phyloP scores from a whole-genome alignment of 2,329 filamentous ascomycete species.

The Aspergillus oerlinghausenensis region DNA sequence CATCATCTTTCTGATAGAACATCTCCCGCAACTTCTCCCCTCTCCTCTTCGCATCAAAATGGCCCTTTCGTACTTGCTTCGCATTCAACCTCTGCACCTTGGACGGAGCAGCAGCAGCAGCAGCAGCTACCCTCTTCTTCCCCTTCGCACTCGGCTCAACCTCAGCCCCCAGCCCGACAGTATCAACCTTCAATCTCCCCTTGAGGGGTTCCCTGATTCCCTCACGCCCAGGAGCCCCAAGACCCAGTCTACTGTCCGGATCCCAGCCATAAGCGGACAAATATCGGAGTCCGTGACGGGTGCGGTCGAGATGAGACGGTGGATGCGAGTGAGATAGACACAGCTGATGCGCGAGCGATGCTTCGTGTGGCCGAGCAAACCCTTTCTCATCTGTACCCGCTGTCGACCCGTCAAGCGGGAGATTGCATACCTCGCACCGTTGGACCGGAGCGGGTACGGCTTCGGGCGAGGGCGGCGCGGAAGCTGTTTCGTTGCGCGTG shows the following conservation, averaged over 20 bases:
- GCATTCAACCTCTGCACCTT: slow-evolving; percentile 57
- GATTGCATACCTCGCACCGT: slow-evolving; percentile 55
- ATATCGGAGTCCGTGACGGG: slow-evolving; percentile 51
- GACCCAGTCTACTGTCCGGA: slow-evolving; percentile 59
- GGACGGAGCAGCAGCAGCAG: slow-evolving; percentile 33
- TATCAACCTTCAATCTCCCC: slow-evolving; percentile 66
- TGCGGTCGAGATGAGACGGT: slow-evolving; percentile 56
- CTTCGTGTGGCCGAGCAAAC: slow-evolving; percentile 38
- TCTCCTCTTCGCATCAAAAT: slow-evolving; percentile 58
- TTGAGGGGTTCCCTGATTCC: slow-evolving; percentile 76
- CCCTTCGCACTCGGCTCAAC: slow-evolving; percentile 18
- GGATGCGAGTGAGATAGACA: slow-evolving; percentile 54
- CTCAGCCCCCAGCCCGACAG: slow-evolving; percentile 63
- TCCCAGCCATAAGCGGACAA: slow-evolving; percentile 57
- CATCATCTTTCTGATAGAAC: slow-evolving; percentile 71
- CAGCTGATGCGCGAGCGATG: slow-evolving; percentile 53
- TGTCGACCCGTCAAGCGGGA: slow-evolving; percentile 42
- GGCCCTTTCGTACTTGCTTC: slow-evolving; percentile 62
- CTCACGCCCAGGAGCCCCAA: slow-evolving; percentile 62
- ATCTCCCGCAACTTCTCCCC: slow-evolving; percentile 62
- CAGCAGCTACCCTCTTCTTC: slow-evolving; percentile 24
- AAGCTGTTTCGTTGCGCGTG: not conserved
- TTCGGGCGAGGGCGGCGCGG: slow-evolving; percentile 9
- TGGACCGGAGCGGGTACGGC: not conserved
- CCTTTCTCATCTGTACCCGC: not conserved